Percentiles rank a stretch among this genome's conserved stretches.
These are phyloP conservation scores for Gentiana dahurica DNA, from an alignment of 257 asterid species.

Conservation along the genomic window DNA sequence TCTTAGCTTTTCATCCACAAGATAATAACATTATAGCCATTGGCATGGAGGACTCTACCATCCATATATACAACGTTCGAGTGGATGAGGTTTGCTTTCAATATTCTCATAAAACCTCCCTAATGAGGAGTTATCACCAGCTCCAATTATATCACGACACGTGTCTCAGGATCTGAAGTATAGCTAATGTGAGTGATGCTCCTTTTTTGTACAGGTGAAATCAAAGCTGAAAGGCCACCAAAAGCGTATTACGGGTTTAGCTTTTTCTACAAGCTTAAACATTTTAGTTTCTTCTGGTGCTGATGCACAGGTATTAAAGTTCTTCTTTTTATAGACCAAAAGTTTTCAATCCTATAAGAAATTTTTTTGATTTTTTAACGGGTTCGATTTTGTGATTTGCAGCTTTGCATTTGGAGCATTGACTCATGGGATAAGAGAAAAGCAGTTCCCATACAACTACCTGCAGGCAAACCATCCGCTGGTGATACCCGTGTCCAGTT, in stretches of 20 bases:
- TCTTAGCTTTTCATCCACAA: slow-evolving; percentile 89
- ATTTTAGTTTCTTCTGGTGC: slow-evolving; percentile 92
- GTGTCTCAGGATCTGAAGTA: too few relatives aligned
- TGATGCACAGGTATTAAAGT: slow-evolving; percentile 74
- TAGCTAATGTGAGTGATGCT: not conserved
- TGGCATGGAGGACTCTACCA: slow-evolving; percentile 98
- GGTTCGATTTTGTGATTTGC: slow-evolving; percentile 5
- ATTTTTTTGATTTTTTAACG: not conserved
- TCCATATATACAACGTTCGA: slow-evolving; percentile 89
- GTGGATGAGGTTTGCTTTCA: slow-evolving; percentile 65
- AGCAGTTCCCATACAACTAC: slow-evolving; percentile 65
- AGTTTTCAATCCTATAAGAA: not conserved
- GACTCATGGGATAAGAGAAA: slow-evolving; percentile 94
- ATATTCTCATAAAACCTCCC: not conserved
- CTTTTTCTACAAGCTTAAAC: slow-evolving; percentile 74
- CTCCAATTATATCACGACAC: not conserved
- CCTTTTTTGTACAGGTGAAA: slow-evolving; percentile 43
- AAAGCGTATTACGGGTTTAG: slow-evolving; percentile 86
- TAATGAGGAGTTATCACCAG: too few relatives aligned
- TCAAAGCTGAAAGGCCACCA: slow-evolving; percentile 82
- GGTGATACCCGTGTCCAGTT: slow-evolving; percentile 97
- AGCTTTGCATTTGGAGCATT: slow-evolving; percentile 95
- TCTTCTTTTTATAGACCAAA: not conserved
- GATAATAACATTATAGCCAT: slow-evolving; percentile 93
- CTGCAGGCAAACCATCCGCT: slow-evolving; percentile 76